Conservation (phyloP, 768 basidiomycete species). For the Kwoniella pini region DNA sequence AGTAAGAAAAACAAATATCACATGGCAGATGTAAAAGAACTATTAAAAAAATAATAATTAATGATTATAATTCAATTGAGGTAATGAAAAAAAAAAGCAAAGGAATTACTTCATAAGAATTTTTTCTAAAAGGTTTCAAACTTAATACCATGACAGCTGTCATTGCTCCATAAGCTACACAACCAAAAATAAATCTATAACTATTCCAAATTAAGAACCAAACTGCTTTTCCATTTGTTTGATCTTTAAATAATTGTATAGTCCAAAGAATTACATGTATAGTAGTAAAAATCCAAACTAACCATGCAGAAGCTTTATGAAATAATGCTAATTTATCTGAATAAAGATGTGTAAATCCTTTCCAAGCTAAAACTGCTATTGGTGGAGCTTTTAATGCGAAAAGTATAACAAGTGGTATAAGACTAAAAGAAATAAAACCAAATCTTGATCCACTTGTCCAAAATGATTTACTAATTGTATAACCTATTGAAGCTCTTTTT, state of each 20-base stretch:
- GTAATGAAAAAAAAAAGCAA: too few species aligned
- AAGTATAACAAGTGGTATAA: constrained; percentile 69
- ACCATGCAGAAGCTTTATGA: constrained; percentile 70
- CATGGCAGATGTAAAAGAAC: constrained; percentile 67
- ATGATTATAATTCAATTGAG: too few species aligned
- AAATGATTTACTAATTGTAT: constrained; percentile 67
- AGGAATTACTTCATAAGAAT: constrained; percentile 51
- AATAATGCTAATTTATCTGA: constrained; percentile 74
- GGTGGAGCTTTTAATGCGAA: constrained; percentile 68
- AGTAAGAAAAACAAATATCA: constrained; percentile 66
- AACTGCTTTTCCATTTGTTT: constrained; percentile 55
- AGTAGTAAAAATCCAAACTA: constrained; percentile 67
- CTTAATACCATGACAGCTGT: constrained; percentile 49
- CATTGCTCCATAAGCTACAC: constrained; percentile 56
- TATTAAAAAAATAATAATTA: constrained; percentile 59
- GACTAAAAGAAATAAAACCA: constrained; percentile 70
- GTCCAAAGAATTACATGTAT: constrained; percentile 71
- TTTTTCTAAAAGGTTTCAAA: constrained; percentile 46
- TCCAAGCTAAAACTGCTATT: constrained; percentile 69
- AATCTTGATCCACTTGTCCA: constrained; percentile 71
- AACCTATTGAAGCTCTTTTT: constrained; percentile 56
- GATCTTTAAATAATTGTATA: constrained; percentile 64
- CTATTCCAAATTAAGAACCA: constrained; percentile 63
- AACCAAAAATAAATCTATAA: constrained; percentile 66
- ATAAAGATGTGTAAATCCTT: constrained; percentile 65